Evolutionary conservation across 75 land plant genomes (phyloP).

Genomic region (Azolla pinnata): DNA sequence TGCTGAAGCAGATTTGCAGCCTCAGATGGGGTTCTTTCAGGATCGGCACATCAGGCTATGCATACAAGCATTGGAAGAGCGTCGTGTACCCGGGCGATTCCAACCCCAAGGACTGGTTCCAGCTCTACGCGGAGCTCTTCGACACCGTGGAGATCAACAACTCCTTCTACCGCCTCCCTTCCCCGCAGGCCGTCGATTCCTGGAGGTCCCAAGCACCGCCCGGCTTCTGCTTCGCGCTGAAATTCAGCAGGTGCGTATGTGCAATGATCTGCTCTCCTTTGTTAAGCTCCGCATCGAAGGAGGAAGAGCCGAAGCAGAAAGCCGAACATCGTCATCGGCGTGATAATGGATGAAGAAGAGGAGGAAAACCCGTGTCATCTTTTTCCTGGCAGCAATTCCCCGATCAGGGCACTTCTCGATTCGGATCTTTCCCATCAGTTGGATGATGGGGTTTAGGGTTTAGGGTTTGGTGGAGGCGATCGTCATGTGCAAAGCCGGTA

Average conservation of each 20-base stretch:
- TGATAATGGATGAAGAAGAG: too few relatives aligned
- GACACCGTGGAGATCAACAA: slow-evolving; percentile 33
- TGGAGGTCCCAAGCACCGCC: slow-evolving; percentile 19
- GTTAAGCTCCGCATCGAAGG: too few relatives aligned
- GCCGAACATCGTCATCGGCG: too few relatives aligned
- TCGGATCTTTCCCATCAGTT: too few relatives aligned
- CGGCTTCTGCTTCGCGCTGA: slow-evolving; percentile 26
- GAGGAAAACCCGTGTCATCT: too few relatives aligned
- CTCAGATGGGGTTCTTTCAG: slow-evolving; percentile 13
- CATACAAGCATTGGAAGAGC: slow-evolving; percentile 22
- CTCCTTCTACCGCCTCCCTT: slow-evolving; percentile 27
- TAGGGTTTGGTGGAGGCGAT: too few relatives aligned
- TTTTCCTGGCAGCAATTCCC: too few relatives aligned
- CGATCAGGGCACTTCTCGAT: too few relatives aligned
- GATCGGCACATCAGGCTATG: slow-evolving; percentile 24
- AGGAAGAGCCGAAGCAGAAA: too few relatives aligned
- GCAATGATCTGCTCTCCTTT: background rate
- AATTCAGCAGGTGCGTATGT: slow-evolving; percentile 21
- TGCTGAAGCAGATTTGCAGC: too few relatives aligned
- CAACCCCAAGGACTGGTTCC: slow-evolving; percentile 28
- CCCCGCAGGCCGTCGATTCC: slow-evolving; percentile 10
- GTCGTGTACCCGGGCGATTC: slow-evolving; percentile 16
- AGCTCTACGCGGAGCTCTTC: slow-evolving; percentile 14
- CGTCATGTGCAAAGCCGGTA: too few relatives aligned
- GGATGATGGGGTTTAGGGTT: too few relatives aligned